These are phyloP conservation scores for Candida insectorum DNA, from an alignment of 805 yeast species.

Conservation along the genomic window DNA sequence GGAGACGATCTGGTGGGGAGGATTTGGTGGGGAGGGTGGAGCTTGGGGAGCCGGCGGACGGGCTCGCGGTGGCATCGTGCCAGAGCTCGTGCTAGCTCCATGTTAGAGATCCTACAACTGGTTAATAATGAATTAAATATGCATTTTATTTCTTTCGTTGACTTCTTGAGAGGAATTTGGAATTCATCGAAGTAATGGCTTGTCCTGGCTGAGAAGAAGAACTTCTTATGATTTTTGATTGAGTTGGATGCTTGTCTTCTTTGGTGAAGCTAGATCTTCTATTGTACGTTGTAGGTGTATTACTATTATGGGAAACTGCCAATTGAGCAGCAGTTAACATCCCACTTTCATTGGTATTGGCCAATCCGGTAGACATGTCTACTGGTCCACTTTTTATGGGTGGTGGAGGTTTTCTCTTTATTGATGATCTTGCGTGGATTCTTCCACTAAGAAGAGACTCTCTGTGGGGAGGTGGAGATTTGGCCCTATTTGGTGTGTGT, in stretches of 20 bases:
- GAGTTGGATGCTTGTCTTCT: constrained; percentile 16
- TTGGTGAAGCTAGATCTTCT: constrained; percentile 37
- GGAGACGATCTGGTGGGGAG: too few relatives aligned
- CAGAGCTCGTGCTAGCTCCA: too few relatives aligned
- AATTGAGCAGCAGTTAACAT: constrained; percentile 43
- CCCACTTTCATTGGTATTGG: constrained; percentile 17
- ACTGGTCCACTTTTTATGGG: constrained; percentile 18
- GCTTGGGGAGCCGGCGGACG: too few relatives aligned
- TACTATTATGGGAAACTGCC: constrained; percentile 35
- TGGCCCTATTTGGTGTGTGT: not conserved
- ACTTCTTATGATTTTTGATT: constrained; percentile 2
- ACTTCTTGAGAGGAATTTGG: constrained; percentile 59
- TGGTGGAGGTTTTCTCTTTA: constrained; percentile 31
- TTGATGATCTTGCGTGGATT: constrained; percentile 14
- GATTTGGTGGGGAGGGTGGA: too few relatives aligned
- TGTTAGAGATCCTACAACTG: too few relatives aligned
- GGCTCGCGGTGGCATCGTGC: too few relatives aligned
- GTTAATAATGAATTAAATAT: constrained; percentile 2
- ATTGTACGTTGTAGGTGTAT: constrained; percentile 16
- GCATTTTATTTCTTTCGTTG: constrained; percentile 36
- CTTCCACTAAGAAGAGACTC: constrained; percentile 15
- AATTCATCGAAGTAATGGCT: constrained; percentile 53
- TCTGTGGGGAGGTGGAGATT: not conserved
- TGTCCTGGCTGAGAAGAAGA: constrained; percentile 3
- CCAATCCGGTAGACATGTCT: constrained; percentile 30